phyloP scores from a whole-genome alignment of 2,329 filamentous ascomycete genomes.

The Bipolaris sorokiniana region DNA sequence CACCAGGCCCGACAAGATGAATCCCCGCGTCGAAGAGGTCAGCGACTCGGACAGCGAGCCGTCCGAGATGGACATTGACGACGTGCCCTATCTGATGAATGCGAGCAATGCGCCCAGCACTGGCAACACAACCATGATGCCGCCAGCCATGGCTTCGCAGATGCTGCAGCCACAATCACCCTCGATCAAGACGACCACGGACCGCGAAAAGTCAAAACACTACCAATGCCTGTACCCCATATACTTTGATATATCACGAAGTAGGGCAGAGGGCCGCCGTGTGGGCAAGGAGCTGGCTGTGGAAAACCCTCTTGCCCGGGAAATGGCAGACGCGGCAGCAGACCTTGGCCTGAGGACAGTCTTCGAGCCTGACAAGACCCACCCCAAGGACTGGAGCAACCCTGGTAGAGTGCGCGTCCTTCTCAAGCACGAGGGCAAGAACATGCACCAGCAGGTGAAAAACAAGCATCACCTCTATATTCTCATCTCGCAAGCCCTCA shows the following conservation, averaged over 20 bases:
- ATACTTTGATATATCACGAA: slow-evolving; percentile 84
- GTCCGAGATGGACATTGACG: slow-evolving; percentile 77
- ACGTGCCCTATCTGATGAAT: slow-evolving; percentile 69
- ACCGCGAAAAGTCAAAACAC: slow-evolving; percentile 67
- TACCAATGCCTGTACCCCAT: slow-evolving; percentile 93
- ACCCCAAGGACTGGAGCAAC: slow-evolving; percentile 98
- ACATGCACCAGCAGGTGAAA: slow-evolving; percentile 61
- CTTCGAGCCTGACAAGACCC: slow-evolving; percentile 88
- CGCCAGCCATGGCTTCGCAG: slow-evolving; percentile 36
- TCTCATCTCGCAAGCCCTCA: slow-evolving; percentile 77
- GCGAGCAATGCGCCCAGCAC: slow-evolving; percentile 42
- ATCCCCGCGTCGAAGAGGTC: slow-evolving; percentile 91
- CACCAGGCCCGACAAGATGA: slow-evolving; percentile 30
- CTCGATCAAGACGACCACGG: slow-evolving; percentile 50
- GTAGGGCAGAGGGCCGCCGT: slow-evolving; percentile 79
- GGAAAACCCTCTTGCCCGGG: slow-evolving; percentile 81
- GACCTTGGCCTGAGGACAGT: slow-evolving; percentile 72
- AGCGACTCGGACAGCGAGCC: slow-evolving; percentile 75
- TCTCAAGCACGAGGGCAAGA: slow-evolving; percentile 67
- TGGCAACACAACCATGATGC: slow-evolving; percentile 13
- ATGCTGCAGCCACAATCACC: slow-evolving; percentile 47
- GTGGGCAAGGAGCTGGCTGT: slow-evolving; percentile 77
- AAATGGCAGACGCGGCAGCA: slow-evolving; percentile 80
- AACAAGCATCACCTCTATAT: slow-evolving; percentile 89
- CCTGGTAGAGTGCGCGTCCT: slow-evolving; percentile 85